Conservation (phyloP, 2,329 filamentous ascomycete genomes). For the Pyrenophora teres region DNA sequence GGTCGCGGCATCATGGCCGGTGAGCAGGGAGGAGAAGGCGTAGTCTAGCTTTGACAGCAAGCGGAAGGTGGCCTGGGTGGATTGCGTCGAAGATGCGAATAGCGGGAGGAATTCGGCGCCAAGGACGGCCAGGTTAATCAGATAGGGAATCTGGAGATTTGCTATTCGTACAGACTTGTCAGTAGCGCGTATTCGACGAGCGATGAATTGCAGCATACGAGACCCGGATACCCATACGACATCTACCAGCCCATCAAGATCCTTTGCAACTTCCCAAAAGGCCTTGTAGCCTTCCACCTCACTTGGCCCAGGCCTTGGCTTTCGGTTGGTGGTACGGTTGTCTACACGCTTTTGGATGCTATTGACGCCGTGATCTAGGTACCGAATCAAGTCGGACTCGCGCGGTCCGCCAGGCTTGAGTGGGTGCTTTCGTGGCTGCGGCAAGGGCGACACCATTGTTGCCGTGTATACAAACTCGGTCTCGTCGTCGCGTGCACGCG, state of each 20-base stretch:
- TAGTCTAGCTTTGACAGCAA: conserved; percentile 79
- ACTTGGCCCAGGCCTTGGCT: conserved; percentile 51
- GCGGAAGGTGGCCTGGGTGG: conserved; percentile 69
- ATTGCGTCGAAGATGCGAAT: conserved; percentile 69
- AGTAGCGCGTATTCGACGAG: not conserved
- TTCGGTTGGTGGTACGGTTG: conserved; percentile 48
- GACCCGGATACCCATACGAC: conserved; percentile 87
- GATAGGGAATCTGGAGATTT: conserved; percentile 78
- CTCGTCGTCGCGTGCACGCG: too few relatives aligned
- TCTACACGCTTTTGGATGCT: conserved; percentile 35
- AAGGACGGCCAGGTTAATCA: conserved; percentile 77
- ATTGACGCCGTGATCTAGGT: conserved; percentile 58
- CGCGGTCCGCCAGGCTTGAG: conserved; percentile 62
- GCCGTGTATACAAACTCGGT: not conserved
- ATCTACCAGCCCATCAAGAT: conserved; percentile 76
- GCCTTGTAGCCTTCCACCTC: conserved; percentile 59
- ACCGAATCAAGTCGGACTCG: conserved; percentile 62
- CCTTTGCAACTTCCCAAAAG: conserved; percentile 72
- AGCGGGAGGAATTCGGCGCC: conserved; percentile 72
- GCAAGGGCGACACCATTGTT: conserved; percentile 48
- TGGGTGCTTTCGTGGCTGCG: conserved; percentile 58
- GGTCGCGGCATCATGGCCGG: conserved; percentile 68
- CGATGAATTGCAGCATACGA: conserved; percentile 60
- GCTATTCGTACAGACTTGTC: conserved; percentile 54
- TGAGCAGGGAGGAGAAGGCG: conserved; percentile 77